Conservation (phyloP, 1,284 basidiomycete species). For the Ganoderma multipileum region DNA sequence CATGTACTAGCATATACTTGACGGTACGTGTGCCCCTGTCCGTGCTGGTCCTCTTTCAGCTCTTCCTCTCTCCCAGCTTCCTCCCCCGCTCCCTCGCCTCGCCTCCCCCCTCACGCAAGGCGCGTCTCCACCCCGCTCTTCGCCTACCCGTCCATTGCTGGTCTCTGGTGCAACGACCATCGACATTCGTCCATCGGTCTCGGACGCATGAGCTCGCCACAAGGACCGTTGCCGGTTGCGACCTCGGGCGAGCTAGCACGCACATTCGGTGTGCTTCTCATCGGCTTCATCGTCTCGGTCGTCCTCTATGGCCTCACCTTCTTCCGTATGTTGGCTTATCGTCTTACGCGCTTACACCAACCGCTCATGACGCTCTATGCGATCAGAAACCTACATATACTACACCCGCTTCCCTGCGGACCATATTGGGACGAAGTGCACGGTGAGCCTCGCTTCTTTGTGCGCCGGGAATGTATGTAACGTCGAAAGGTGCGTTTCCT, state of each 20-base stretch:
- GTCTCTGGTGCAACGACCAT: background rate
- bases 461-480: background rate
- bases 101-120: background rate
- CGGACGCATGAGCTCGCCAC: constrained; percentile 10
- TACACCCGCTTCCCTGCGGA: constrained; percentile 46
- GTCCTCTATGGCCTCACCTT: constrained; percentile 50
- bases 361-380: background rate
- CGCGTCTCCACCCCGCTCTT: background rate
- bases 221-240: background rate
- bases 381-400: constrained; percentile 49
- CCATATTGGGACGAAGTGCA: constrained; percentile 34
- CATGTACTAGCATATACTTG: background rate
- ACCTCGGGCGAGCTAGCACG: constrained; percentile 31
- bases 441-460: constrained; percentile 34
- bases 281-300: constrained; percentile 46
- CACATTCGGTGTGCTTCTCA: constrained; percentile 45
- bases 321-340: constrained; percentile 44
- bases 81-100: background rate
- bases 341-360: background rate
- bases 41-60: background rate
- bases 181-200: background rate
- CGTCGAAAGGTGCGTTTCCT: background rate
- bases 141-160: background rate
- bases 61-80: background rate
- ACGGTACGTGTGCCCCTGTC: background rate